Evolutionary conservation across 75 land plant genomes (phyloP).

Genomic region (Selaginella tamariscina): DNA sequence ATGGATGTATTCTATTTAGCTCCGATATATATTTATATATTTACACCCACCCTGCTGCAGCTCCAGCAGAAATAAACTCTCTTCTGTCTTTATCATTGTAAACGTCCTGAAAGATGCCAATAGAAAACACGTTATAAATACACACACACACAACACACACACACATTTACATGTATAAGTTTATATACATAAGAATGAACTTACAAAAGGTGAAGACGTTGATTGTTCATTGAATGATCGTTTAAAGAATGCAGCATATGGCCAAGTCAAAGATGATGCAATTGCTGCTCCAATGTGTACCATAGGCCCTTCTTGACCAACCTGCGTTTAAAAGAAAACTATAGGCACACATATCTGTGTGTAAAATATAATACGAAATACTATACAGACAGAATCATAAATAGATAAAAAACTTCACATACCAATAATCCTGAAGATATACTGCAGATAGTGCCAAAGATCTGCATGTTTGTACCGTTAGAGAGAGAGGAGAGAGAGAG

Average conservation of each 20-base stretch:
- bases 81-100: constrained; percentile 38
- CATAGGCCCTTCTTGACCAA: constrained; percentile 37
- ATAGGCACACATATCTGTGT: not conserved
- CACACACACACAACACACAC: too few relatives aligned
- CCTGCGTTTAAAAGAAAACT: constrained; percentile 13
- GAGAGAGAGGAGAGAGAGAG: not conserved
- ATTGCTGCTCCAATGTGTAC: constrained; percentile 33
- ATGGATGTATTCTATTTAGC: too few relatives aligned
- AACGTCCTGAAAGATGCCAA: constrained; percentile 24
- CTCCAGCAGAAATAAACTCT: constrained; percentile 39
- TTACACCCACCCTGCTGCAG: constrained; percentile 34
- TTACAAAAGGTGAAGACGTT: constrained; percentile 28
- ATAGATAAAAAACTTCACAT: not conserved
- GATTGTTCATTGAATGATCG: constrained; percentile 1
- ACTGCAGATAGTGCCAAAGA: constrained; percentile 35
- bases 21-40: too few relatives aligned
- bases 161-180: too few relatives aligned
- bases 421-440: constrained; percentile 34
- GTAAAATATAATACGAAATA: constrained; percentile 6
- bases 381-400: not conserved
- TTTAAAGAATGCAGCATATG: constrained; percentile 25
- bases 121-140: not conserved
- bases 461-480: constrained; percentile 13
- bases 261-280: constrained; percentile 34
- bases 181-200: constrained; percentile 4